Conservation (phyloP, 140 eudicot genomes). For the Anethum foeniculum region DNA sequence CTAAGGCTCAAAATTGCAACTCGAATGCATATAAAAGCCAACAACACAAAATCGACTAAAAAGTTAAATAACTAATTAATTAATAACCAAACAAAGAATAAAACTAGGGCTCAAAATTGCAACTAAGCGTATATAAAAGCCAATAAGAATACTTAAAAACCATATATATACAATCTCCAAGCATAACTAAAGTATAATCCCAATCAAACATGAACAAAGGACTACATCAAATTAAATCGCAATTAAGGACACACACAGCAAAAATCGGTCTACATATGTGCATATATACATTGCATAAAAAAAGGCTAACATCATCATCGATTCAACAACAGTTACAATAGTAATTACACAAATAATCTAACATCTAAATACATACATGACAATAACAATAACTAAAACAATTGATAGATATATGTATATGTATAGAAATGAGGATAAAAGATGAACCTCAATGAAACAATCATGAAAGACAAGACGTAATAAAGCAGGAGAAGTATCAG, state of each 20-base stretch:
- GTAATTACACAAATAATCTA: background rate
- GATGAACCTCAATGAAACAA: constrained; percentile 50
- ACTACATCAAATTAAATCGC: background rate
- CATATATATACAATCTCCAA: background rate
- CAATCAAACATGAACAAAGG: background rate
- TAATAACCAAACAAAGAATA: background rate
- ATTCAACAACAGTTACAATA: background rate
- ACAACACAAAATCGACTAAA: constrained; percentile 1
- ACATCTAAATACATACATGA: background rate
- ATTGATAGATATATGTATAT: background rate
- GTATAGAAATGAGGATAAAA: background rate
- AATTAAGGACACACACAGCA: background rate
- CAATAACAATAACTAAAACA: background rate
- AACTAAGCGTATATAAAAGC: background rate
- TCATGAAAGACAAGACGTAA: constrained; percentile 65
- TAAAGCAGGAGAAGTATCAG: constrained; percentile 44
- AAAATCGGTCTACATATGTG: background rate
- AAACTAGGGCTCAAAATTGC: background rate
- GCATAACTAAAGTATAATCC: background rate
- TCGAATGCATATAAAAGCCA: constrained; percentile 17
- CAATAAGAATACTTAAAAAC: background rate
- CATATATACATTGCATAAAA: background rate
- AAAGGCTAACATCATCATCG: background rate
- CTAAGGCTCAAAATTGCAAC: background rate
- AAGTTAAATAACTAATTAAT: background rate